Evolutionary conservation across 805 yeast genomes (phyloP).

Genomic region (Tetrapisispora namnaoensis): DNA sequence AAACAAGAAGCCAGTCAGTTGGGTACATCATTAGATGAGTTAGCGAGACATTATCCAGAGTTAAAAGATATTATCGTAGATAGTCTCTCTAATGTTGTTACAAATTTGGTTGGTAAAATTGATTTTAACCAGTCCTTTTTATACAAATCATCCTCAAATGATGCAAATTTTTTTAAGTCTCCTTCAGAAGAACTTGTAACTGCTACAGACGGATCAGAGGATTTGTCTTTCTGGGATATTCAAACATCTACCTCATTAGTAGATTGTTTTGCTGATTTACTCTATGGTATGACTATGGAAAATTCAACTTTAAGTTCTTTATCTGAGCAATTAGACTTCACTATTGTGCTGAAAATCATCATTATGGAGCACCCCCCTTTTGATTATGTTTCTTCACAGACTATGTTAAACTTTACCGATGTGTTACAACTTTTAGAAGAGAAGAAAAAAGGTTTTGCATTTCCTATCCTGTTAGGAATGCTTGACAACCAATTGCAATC

Average conservation of each 20-base stretch:
- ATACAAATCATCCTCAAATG: conserved; percentile 30
- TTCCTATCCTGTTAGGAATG: conserved; percentile 29
- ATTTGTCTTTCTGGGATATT: conserved; percentile 45
- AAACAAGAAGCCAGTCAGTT: conserved; percentile 45
- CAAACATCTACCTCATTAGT: conserved; percentile 37
- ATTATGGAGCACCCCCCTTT: conserved; percentile 47
- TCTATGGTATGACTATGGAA: conserved; percentile 42
- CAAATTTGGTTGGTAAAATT: conserved; percentile 35
- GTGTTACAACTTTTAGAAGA: conserved; percentile 50
- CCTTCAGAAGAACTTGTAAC: conserved; percentile 35
- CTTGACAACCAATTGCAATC: conserved; percentile 26
- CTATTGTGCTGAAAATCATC: conserved; percentile 40
- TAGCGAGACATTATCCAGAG: conserved; percentile 74
- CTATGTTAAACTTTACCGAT: conserved; percentile 43
- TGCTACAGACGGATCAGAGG: conserved; percentile 33
- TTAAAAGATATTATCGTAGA: conserved; percentile 49
- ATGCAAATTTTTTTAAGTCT: conserved; percentile 35
- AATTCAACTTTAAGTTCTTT: conserved; percentile 38
- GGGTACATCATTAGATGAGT: conserved; percentile 67
- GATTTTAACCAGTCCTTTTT: conserved; percentile 35
- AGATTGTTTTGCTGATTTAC: conserved; percentile 41
- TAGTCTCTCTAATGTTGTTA: conserved; percentile 38
- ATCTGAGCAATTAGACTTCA: conserved; percentile 31
- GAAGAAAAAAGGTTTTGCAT: conserved; percentile 41
- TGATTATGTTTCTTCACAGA: conserved; percentile 49